Percentiles rank a stretch among this genome's conserved stretches.
Conservation (phyloP, 139 green algal species). For the Coelastrella sp. region DNA sequence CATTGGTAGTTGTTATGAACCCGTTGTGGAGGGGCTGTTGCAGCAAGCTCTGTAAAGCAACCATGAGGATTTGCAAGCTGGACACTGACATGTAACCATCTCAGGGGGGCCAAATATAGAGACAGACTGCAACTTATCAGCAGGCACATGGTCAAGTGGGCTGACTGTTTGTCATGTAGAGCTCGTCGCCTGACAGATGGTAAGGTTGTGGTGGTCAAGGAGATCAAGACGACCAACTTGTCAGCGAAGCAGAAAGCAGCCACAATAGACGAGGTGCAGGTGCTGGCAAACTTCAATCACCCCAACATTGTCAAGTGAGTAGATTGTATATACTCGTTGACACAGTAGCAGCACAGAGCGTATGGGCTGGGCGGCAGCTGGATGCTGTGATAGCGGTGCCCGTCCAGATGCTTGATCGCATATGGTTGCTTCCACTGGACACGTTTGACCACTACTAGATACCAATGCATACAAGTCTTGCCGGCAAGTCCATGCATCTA, state of each 20-base stretch:
- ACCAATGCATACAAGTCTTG: background rate
- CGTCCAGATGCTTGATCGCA: no score
- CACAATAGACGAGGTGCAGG: conserved; percentile 71
- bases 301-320: conserved; percentile 77
- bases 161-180: background rate
- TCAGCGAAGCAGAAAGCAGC: conserved; percentile 39
- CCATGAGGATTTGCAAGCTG: background rate
- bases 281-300: conserved; percentile 76
- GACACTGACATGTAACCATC: no score
- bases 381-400: no score
- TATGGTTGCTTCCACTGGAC: no score
- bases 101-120: background rate
- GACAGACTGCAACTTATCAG: background rate
- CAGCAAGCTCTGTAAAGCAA: background rate
- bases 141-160: background rate
- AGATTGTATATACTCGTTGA: no score
- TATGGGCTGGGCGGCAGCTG: no score
- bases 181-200: conserved; percentile 49
- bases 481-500: background rate
- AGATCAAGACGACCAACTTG: conserved; percentile 57
- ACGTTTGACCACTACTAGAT: no score
- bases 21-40: background rate
- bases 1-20: background rate
- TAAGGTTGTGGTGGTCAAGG: conserved; percentile 66
- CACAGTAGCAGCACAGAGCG: background rate